phyloP scores from a whole-genome alignment of 2,329 filamentous ascomycete genomes.

The Claviceps capensis region DNA sequence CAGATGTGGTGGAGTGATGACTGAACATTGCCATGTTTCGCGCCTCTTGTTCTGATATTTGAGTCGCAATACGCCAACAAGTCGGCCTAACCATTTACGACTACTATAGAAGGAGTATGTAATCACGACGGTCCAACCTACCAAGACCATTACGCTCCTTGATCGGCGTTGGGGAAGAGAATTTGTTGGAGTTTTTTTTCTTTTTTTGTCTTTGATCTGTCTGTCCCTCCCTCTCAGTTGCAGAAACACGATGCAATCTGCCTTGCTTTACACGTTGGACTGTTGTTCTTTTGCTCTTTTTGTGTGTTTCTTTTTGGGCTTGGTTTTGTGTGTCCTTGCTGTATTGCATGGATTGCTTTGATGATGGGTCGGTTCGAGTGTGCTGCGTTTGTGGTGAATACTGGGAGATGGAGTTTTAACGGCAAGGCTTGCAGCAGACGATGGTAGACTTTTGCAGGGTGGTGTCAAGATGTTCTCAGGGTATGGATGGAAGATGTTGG shows the following conservation, averaged over 20 bases:
- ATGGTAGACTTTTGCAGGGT: too few species aligned
- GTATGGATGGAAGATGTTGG: too few species aligned
- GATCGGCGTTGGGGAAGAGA: conserved; percentile 18
- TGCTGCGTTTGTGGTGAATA: too few species aligned
- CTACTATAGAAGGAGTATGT: conserved; percentile 17
- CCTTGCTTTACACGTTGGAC: neutral
- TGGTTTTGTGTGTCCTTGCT: neutral
- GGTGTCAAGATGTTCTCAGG: too few species aligned
- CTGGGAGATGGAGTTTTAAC: too few species aligned
- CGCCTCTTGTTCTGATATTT: neutral
- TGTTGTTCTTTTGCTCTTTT: neutral
- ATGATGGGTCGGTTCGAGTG: too few species aligned
- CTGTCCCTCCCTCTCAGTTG: neutral
- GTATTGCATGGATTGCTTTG: too few species aligned
- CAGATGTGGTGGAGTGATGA: neutral
- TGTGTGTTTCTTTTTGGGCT: neutral
- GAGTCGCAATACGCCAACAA: too few species aligned
- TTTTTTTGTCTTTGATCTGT: neutral
- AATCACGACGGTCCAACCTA: conserved; percentile 22
- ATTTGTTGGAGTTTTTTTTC: conserved; percentile 15
- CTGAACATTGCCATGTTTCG: neutral
- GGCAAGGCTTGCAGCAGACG: too few species aligned
- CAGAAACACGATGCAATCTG: too few species aligned
- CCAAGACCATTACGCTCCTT: conserved; percentile 24
- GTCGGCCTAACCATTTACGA: too few species aligned